A percentile compares a stretch with the other conserved stretches of the same genome.
phyloP scores from a whole-genome alignment of 371 early-diverging fungal genomes.

The Actinomortierella wolfii region DNA sequence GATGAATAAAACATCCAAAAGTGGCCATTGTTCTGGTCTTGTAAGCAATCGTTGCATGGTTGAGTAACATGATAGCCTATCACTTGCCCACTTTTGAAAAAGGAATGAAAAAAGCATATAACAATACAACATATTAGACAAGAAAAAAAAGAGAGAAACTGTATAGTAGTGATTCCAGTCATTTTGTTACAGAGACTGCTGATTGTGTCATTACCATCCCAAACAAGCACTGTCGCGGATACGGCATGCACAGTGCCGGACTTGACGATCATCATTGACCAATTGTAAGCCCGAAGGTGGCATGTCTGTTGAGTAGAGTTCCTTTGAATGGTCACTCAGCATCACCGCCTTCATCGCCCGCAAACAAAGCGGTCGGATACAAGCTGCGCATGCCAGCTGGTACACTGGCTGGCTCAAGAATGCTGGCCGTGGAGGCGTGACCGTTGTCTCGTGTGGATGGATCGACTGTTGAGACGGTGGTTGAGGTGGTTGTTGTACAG shows the following conservation, averaged over 20 bases:
- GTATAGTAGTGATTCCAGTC: neutral
- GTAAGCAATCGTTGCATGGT: slow-evolving; percentile 69
- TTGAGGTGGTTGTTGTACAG: neutral
- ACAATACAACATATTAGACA: neutral
- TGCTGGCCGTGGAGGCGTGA: slow-evolving; percentile 11
- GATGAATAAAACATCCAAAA: slow-evolving; percentile 74
- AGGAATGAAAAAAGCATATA: neutral
- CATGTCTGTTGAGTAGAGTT: slow-evolving; percentile 59
- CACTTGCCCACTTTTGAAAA: slow-evolving; percentile 57
- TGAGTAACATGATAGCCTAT: slow-evolving; percentile 74
- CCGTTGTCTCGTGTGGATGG: neutral
- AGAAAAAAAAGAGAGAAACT: neutral
- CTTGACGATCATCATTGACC: slow-evolving; percentile 67
- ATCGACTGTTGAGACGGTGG: neutral
- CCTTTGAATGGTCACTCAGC: slow-evolving; percentile 65
- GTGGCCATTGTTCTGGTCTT: slow-evolving; percentile 71
- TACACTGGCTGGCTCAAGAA: slow-evolving; percentile 56
- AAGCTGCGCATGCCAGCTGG: slow-evolving; percentile 58
- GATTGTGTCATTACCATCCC: slow-evolving; percentile 65
- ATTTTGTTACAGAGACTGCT: too few species aligned
- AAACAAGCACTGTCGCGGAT: slow-evolving; percentile 72
- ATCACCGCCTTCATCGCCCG: slow-evolving; percentile 73
- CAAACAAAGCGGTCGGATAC: slow-evolving; percentile 55
- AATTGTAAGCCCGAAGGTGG: slow-evolving; percentile 60
- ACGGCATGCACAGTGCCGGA: slow-evolving; percentile 65